Evolutionary conservation across 768 basidiomycete species (phyloP).

Genomic region (Phlebiopsis gigantea): DNA sequence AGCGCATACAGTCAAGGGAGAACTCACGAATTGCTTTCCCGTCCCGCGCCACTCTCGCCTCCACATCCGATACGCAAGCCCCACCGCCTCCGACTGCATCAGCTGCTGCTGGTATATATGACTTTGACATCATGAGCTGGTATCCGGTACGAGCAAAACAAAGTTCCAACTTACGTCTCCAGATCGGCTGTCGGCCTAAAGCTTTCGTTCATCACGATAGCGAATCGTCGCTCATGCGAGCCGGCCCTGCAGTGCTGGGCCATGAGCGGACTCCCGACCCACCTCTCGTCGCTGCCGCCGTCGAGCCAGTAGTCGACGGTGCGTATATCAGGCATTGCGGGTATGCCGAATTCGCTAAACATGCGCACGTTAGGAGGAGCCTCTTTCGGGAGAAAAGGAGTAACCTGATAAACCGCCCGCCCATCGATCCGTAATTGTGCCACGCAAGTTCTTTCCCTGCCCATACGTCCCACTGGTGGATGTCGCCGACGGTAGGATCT

Average conservation of each 20-base stretch:
- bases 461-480: slow-evolving; percentile 95
- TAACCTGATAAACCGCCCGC: slow-evolving; percentile 88
- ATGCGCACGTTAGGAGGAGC: slow-evolving; percentile 27
- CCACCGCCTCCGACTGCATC: not conserved
- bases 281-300: slow-evolving; percentile 49
- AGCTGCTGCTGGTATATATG: not conserved
- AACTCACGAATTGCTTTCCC: not conserved
- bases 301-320: not conserved
- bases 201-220: slow-evolving; percentile 84
- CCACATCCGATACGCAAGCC: not conserved
- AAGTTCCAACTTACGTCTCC: not conserved
- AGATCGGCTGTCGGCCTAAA: slow-evolving; percentile 41
- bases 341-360: not conserved
- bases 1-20: no score
- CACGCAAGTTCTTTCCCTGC: slow-evolving; percentile 87
- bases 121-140: no score
- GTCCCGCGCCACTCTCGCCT: not conserved
- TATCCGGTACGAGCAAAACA: no score
- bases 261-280: slow-evolving; percentile 74
- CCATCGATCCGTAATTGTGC: slow-evolving; percentile 83
- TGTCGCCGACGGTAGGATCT: slow-evolving; percentile 76
- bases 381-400: slow-evolving; percentile 41
- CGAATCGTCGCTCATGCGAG: slow-evolving; percentile 74
- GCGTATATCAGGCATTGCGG: not conserved
- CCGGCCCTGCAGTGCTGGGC: slow-evolving; percentile 87